These are phyloP conservation scores for Chlamydomonas schloesseri DNA, from an alignment of 139 green algal genomes.

Conservation along the genomic window DNA sequence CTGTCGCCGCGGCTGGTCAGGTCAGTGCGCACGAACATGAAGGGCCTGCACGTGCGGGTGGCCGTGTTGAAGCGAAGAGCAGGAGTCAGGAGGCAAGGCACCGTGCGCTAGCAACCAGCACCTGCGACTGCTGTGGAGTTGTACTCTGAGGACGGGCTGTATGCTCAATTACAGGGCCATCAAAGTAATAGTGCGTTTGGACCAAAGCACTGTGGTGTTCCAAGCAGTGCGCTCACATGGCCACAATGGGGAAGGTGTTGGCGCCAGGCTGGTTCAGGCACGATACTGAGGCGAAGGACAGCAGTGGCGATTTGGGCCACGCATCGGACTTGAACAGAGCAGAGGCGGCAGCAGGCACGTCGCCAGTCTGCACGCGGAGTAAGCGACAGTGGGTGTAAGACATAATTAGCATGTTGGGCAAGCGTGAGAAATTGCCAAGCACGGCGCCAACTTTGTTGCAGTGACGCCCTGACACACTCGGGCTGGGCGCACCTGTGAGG, in stretches of 20 bases:
- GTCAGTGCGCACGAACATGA: constrained; percentile 50
- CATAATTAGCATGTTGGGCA: background rate
- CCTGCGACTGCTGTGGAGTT: no score
- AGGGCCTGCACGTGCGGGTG: background rate
- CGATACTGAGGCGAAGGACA: constrained; percentile 42
- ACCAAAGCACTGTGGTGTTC: no score
- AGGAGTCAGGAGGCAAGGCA: no score
- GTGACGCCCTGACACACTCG: no score
- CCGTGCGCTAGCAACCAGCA: no score
- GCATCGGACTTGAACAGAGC: constrained; percentile 49
- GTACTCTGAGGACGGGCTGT: no score
- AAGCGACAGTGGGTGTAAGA: background rate
- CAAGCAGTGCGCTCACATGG: no score
- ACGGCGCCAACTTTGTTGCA: no score
- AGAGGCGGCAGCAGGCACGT: constrained; percentile 33
- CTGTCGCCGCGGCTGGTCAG: constrained; percentile 6
- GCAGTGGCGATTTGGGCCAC: constrained; percentile 32
- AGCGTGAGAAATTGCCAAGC: background rate
- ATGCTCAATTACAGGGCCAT: no score
- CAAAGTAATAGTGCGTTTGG: no score
- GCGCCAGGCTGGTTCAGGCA: constrained; percentile 47
- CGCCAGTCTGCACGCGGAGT: constrained; percentile 9
- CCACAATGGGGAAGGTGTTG: constrained; percentile 53
- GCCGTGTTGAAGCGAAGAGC: no score
- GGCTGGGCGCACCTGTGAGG: background rate